Conservation (phyloP, 2,329 filamentous ascomycete species). For the Herpotrichia juniperi region DNA sequence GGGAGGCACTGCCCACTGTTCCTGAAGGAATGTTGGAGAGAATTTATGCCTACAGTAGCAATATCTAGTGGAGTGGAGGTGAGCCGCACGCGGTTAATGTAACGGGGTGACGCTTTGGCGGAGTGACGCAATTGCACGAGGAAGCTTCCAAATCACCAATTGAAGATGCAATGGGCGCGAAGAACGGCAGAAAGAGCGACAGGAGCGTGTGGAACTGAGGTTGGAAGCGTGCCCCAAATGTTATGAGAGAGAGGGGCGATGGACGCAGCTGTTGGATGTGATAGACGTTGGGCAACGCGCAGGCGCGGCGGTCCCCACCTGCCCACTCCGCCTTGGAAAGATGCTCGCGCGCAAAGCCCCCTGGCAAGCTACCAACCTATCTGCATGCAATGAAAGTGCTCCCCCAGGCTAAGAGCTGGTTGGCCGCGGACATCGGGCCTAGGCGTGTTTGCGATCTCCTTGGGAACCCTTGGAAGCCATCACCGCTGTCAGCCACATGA, state of each 20-base stretch:
- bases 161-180: not conserved
- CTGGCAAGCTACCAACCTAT: not conserved
- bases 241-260: not conserved
- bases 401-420: not conserved
- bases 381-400: not conserved
- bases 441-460: too few relatives aligned
- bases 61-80: not conserved
- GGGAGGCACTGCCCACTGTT: not conserved
- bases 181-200: not conserved
- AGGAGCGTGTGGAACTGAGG: not conserved
- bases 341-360: not conserved
- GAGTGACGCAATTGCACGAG: conserved; percentile 4
- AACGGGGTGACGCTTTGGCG: not conserved
- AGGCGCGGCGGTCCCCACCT: not conserved
- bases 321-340: not conserved
- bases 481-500: too few relatives aligned
- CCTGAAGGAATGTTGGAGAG: conserved; percentile 12
- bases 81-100: not conserved
- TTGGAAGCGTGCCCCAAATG: not conserved
- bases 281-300: not conserved
- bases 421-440: not conserved
- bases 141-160: not conserved
- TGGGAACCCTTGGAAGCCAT: too few relatives aligned
- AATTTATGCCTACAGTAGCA: too few relatives aligned
- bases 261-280: not conserved